Conservation (phyloP, 1,139 yeast genomes). For the Ogataea hybrid region DNA sequence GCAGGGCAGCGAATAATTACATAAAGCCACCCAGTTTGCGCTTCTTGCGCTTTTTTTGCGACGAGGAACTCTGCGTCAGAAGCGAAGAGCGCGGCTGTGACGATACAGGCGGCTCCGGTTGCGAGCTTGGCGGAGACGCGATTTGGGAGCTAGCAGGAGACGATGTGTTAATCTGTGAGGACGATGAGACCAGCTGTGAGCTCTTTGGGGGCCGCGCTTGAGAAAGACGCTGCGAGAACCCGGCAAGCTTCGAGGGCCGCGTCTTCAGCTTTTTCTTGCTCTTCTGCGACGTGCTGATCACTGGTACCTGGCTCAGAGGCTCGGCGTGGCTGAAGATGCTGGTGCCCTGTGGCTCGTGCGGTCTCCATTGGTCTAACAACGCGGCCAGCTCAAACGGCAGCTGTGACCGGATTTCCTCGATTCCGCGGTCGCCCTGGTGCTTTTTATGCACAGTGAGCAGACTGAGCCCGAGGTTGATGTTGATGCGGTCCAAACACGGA, state of each 20-base stretch:
- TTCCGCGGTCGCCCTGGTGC: background rate
- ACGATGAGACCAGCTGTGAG: background rate
- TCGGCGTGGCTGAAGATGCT: background rate
- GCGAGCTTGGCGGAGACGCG: conserved; percentile 1
- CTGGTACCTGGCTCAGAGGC: conserved; percentile 7
- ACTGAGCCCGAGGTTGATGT: conserved; percentile 10
- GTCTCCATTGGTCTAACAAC: conserved; percentile 13
- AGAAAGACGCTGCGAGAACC: conserved; percentile 1
- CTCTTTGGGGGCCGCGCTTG: background rate
- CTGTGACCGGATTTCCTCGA: conserved; percentile 4
- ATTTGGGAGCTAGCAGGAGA: conserved; percentile 1
- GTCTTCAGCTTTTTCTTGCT: conserved; percentile 1
- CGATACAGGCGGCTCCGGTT: background rate
- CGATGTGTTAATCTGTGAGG: background rate
- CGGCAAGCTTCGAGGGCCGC: background rate
- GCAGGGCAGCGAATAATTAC: conserved; percentile 2
- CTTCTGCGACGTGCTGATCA: conserved; percentile 2
- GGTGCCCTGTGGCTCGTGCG: conserved; percentile 4
- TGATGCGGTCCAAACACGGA: background rate
- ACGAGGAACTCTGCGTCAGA: background rate
- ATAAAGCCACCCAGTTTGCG: conserved; percentile 28
- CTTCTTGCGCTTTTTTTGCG: conserved; percentile 21
- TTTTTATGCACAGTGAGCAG: conserved; percentile 5
- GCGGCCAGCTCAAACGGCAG: conserved; percentile 11
- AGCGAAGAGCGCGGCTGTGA: conserved; percentile 3